Conservation (phyloP, 208 protist genomes). For the Entamoeba nuttalli region DNA sequence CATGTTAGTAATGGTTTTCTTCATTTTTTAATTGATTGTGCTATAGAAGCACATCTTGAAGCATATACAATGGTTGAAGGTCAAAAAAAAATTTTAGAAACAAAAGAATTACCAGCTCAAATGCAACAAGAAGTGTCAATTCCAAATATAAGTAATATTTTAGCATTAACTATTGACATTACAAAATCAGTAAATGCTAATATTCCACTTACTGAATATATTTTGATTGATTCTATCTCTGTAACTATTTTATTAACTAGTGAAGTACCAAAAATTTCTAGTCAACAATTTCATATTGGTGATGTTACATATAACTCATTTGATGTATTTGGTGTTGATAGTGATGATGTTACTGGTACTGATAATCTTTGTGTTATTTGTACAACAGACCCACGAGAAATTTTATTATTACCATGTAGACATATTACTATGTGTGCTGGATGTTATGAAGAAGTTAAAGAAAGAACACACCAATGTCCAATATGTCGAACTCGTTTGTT, state of each 20-base stretch:
- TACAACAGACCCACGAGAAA: neutral
- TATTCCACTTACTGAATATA: neutral
- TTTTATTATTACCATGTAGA: neutral
- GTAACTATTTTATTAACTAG: neutral
- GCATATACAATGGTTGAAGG: neutral
- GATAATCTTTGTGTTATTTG: neutral
- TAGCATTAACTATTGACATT: neutral
- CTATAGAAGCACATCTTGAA: neutral
- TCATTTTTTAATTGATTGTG: neutral
- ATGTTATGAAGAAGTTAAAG: neutral
- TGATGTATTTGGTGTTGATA: neutral
- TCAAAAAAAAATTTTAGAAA: neutral
- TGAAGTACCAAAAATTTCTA: neutral
- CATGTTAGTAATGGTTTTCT: neutral
- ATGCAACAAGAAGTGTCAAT: neutral
- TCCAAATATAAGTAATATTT: neutral
- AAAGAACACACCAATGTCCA: neutral
- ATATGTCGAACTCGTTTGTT: neutral
- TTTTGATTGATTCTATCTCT: neutral
- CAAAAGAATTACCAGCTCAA: neutral
- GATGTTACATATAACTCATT: neutral
- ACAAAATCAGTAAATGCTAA: neutral
- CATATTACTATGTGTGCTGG: neutral
- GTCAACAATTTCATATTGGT: neutral
- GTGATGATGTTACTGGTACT: neutral